These are phyloP conservation scores for Avena insularis DNA, from an alignment of 176 grass and related monocot species.

Conservation along the genomic window DNA sequence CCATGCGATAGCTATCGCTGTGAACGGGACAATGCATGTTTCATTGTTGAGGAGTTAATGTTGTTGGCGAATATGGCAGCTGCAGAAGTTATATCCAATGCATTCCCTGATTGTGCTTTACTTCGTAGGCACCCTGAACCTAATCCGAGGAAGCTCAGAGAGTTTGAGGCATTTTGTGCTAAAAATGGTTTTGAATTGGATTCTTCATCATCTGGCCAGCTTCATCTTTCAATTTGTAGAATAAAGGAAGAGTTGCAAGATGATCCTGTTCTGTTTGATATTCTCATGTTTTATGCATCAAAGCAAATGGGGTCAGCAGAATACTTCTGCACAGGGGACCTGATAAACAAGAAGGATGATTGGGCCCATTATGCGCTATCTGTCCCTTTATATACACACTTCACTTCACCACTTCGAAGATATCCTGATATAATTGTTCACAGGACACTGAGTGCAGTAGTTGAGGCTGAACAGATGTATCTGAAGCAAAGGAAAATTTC, in stretches of 20 bases:
- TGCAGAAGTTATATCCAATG: slow-evolving; percentile 94
- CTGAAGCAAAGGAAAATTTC: slow-evolving; percentile 54
- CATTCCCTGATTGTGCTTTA: slow-evolving; percentile 85
- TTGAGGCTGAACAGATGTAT: slow-evolving; percentile 83
- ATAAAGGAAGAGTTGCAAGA: slow-evolving; percentile 79
- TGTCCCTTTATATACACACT: slow-evolving; percentile 88
- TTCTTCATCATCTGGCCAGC: slow-evolving; percentile 85
- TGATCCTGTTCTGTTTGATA: slow-evolving; percentile 86
- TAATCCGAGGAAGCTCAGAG: slow-evolving; percentile 75
- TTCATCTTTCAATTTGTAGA: slow-evolving; percentile 85
- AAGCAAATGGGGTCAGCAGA: slow-evolving; percentile 87
- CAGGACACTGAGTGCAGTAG: slow-evolving; percentile 76
- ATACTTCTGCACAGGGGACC: slow-evolving; percentile 83
- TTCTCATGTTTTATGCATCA: slow-evolving; percentile 94
- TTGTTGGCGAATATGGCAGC: slow-evolving; percentile 87
- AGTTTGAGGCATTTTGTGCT: slow-evolving; percentile 85
- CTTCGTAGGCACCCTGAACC: slow-evolving; percentile 93
- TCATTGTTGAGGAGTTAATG: slow-evolving; percentile 94
- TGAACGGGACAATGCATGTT: slow-evolving; percentile 74
- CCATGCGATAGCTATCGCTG: slow-evolving; percentile 73
- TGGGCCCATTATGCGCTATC: slow-evolving; percentile 92
- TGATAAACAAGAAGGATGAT: slow-evolving; percentile 76
- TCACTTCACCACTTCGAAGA: slow-evolving; percentile 90
- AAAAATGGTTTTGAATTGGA: slow-evolving; percentile 89
- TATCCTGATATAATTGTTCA: slow-evolving; percentile 99